Base-by-base conservation (phyloP, 495 filamentous ascomycete genomes). In the Penicillium lividum region DNA sequence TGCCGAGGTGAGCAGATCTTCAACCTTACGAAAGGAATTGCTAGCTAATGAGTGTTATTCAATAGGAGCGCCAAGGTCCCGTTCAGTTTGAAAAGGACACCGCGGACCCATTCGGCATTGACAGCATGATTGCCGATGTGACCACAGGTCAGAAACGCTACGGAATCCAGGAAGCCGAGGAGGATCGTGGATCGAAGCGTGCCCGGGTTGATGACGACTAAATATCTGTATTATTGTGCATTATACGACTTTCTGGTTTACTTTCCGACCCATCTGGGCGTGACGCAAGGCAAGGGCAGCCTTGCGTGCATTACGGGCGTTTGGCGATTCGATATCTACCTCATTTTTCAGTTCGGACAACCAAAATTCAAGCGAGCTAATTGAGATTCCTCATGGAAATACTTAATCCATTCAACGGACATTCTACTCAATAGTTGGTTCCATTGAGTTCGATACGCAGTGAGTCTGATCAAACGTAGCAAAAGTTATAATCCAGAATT, bases 31-130 rank as follows among this genome's bases (percentile, higher is more conserved):
- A 7, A 29, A 31, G 28, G 11, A 40, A 40, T 38, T 33, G 51
- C 22, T 56, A 28, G 47, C 66, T 68, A 74, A 73, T 34, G 7
- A n/a, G n/a, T 56, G 25, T 36, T 51, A 8, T 51, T 31, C 44
- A 30, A 36, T 56, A 90, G 87, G 86, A 78, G 46, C 82, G 90
- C 58, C 89, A 92, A 44, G 94, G 94, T 22, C 94, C 95, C 3
- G 94, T 99, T n/a, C 91, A 96, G 68, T 99, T 99, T 69, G 94
- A 98, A 77, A 96, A 94, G 75, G 94, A 97, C 61, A 82, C 78
- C 4, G 82, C 81, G 16, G 93, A 97, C 76, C 91, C 92, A 7
- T 98, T 98, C 64, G 89, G 92, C 31, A 92, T 98, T 57, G 91
- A 96, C 64, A 89, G 88, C 65, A 95, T 98, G 80, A 88, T 99